phyloP scores from a whole-genome alignment of 2,329 filamentous ascomycete species.

The Verticillium nubilum region DNA sequence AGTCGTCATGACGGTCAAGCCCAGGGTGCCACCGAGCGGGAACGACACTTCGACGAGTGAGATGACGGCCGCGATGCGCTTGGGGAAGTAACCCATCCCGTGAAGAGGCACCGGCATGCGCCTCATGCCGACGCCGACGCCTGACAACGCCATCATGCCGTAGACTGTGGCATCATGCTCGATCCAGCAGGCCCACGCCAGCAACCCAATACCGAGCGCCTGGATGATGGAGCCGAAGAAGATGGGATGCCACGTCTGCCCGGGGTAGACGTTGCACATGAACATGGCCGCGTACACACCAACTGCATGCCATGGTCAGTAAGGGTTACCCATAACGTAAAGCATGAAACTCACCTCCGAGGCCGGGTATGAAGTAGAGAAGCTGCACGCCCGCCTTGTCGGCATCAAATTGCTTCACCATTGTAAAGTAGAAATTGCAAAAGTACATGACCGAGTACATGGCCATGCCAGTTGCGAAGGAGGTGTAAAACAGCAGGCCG shows the following conservation, averaged over 20 bases:
- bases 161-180: conserved; percentile 47
- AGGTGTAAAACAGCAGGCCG: conserved; percentile 55
- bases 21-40: conserved; percentile 60
- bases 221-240: conserved; percentile 51
- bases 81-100: conserved; percentile 55
- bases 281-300: conserved; percentile 55
- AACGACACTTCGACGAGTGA: conserved; percentile 54
- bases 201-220: conserved; percentile 50
- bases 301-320: conserved; percentile 15
- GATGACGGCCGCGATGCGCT: conserved; percentile 51
- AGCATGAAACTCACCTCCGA: conserved; percentile 40
- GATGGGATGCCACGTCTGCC: conserved; percentile 56
- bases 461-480: conserved; percentile 53
- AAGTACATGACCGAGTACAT: conserved; percentile 55
- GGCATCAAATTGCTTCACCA: conserved; percentile 39
- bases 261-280: conserved; percentile 54
- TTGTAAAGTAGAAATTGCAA: conserved; percentile 61
- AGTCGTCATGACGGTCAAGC: conserved; percentile 61
- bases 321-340: neutral
- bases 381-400: conserved; percentile 51
- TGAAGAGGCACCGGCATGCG: conserved; percentile 62
- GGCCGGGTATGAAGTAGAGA: conserved; percentile 58
- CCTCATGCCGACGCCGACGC: conserved; percentile 57
- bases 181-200: conserved; percentile 50
- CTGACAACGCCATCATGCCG: conserved; percentile 61